Conservation (phyloP, 2,329 filamentous ascomycete genomes). For the Xylariales sp. region DNA sequence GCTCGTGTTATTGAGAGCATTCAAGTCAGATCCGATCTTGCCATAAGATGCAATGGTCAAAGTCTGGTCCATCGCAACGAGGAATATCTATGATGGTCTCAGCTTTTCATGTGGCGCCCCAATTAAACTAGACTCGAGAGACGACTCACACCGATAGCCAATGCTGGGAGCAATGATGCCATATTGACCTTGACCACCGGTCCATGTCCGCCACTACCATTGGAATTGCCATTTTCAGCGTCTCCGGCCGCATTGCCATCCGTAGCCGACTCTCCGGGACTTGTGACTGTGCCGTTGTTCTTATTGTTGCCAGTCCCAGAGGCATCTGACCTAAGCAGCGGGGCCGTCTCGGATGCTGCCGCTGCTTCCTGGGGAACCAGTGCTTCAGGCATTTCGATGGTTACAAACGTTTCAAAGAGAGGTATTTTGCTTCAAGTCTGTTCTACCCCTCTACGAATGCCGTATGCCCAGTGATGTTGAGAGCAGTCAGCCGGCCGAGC, state of each 20-base stretch:
- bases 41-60: slow-evolving; percentile 75
- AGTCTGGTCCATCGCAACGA: slow-evolving; percentile 71
- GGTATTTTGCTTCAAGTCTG: too few species aligned
- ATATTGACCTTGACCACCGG: slow-evolving; percentile 20
- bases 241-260: slow-evolving; percentile 12
- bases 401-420: too few species aligned
- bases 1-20: slow-evolving; percentile 68
- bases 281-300: slow-evolving; percentile 17
- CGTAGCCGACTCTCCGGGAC: slow-evolving; percentile 3
- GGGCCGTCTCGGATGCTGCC: slow-evolving; percentile 19
- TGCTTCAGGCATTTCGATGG: neutral
- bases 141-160: slow-evolving; percentile 22
- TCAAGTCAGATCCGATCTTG: slow-evolving; percentile 69
- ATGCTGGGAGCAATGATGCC: slow-evolving; percentile 22
- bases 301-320: slow-evolving; percentile 10
- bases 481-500: too few species aligned
- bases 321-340: slow-evolving; percentile 17
- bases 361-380: slow-evolving; percentile 9
- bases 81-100: slow-evolving; percentile 52
- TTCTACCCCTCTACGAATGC: too few species aligned
- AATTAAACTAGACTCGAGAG: neutral
- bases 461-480: too few species aligned
- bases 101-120: neutral
- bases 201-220: slow-evolving; percentile 19
- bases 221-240: slow-evolving; percentile 20